Evolutionary conservation across 805 yeast genomes (phyloP).

Genomic region (Hermanozyma aechmeae): DNA sequence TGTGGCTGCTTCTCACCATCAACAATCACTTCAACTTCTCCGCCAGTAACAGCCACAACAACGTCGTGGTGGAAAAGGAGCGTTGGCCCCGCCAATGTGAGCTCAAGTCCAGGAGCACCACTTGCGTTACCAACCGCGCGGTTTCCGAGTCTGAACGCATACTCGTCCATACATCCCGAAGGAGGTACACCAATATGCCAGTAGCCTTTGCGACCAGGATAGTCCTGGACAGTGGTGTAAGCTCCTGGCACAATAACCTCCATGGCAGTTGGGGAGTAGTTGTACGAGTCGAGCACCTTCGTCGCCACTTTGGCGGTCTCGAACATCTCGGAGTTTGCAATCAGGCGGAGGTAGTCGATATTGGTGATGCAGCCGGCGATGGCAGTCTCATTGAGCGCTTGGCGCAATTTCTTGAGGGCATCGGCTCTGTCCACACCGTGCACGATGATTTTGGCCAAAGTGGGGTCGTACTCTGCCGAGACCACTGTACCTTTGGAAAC

Average conservation of each 20-base stretch:
- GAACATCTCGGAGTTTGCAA: conserved; percentile 80
- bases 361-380: conserved; percentile 86
- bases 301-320: conserved; percentile 78
- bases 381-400: conserved; percentile 78
- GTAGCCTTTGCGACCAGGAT: conserved; percentile 67
- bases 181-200: conserved; percentile 98
- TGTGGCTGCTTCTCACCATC: conserved; percentile 49
- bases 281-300: conserved; percentile 74
- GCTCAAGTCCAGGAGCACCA: conserved; percentile 82
- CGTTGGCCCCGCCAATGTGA: conserved; percentile 82
- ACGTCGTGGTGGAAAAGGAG: conserved; percentile 75
- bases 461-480: conserved; percentile 93
- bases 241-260: conserved; percentile 61
- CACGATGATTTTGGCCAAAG: conserved; percentile 91
- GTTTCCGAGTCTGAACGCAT: conserved; percentile 83
- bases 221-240: conserved; percentile 1
- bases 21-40: conserved; percentile 56
- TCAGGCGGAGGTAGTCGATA: conserved; percentile 78
- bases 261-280: conserved; percentile 73
- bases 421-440: conserved; percentile 85
- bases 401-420: conserved; percentile 65
- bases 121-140: conserved; percentile 80
- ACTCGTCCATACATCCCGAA: conserved; percentile 96
- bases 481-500: conserved; percentile 78
- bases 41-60: conserved; percentile 82